A percentile compares a stretch with the other conserved stretches of the same genome.
Evolutionary conservation across 208 protist genomes (phyloP).

Genomic region (Wallacemonas sp.): DNA sequence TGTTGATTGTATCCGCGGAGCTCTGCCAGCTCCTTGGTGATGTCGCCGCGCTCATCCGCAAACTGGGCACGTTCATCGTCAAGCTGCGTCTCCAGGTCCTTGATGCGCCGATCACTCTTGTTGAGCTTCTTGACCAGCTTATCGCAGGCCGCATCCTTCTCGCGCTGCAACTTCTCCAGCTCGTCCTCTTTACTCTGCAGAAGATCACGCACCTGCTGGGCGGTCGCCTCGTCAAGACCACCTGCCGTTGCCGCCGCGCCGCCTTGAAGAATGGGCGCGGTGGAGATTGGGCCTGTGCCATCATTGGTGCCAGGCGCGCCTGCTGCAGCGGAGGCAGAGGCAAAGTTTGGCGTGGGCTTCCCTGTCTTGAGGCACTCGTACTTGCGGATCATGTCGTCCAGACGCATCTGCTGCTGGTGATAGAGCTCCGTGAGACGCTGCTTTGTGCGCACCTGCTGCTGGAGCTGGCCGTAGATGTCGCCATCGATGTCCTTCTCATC

Average conservation of each 20-base stretch:
- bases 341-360: constrained; percentile 50
- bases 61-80: constrained; percentile 82
- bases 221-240: constrained; percentile 56
- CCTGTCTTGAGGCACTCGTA: constrained; percentile 90
- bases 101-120: constrained; percentile 79
- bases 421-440: constrained; percentile 81
- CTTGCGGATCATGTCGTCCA: constrained; percentile 85
- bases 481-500: constrained; percentile 69
- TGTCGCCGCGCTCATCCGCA: constrained; percentile 70
- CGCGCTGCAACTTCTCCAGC: constrained; percentile 63
- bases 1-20: constrained; percentile 81
- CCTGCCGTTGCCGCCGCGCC: constrained; percentile 7
- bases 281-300: constrained; percentile 5
- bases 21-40: constrained; percentile 62
- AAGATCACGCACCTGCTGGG: constrained; percentile 70
- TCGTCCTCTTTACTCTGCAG: constrained; percentile 88
- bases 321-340: constrained; percentile 6
- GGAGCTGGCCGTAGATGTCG: constrained; percentile 74
- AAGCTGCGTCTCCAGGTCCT: constrained; percentile 71
- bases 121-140: constrained; percentile 92
- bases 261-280: neutral
- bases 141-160: constrained; percentile 83
- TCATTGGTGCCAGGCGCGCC: constrained; percentile 2
- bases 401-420: constrained; percentile 81
- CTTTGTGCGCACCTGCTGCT: constrained; percentile 89